Evolutionary conservation across 345 rosid species (phyloP), one percentile per base, ranked within the genome.

Genomic region (Eucalyptus albens): DNA sequence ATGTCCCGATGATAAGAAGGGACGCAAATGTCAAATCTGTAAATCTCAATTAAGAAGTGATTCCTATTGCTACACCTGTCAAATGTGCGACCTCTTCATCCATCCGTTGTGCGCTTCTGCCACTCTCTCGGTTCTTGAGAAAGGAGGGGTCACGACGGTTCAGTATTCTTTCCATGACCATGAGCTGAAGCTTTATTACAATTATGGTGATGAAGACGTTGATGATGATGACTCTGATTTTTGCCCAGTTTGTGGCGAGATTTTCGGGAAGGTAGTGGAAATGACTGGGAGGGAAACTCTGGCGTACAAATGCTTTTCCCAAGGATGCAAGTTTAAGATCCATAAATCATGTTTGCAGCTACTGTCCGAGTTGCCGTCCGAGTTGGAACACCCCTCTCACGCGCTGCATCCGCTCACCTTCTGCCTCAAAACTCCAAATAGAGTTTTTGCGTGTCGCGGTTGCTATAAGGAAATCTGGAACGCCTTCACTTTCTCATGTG

Each of bases 401-500:
- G 33, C 40, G 6, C 55, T 15, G 0, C 87, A 86, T 47, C 1
- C 50, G 2, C 87, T 85, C 24, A 24, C 53, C 53, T 2, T 86
- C 31, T 1, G 24, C 55, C 8, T 17, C 6, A n/a, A n/a, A n/a
- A n/a, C 33, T 50, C 31, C 2, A 1, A 0, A 14, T 5, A 0
- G 2, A 47, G 0, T 6, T 14, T 3, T 0, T 0, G 22, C 0
- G 16, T 85, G 87, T 6, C 6, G 7, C 16, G 0, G 2, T 9
- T 85, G 87, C 51, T 0, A 3, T 0, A 0, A 0, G 6, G 0
- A 0, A 49, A 12, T 49, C 50, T 1, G 15, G 0, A 1, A 0
- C 16, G 0, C 37, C 37, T 47, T 4, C 21, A 33, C 51, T 31
- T 29, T 86, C 37, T 29, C 60, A 5, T 50, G 87, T 37, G 14